These are phyloP conservation scores for Plasmodium gaboni DNA, from an alignment of 169 alveolate species.

Conservation along the genomic window DNA sequence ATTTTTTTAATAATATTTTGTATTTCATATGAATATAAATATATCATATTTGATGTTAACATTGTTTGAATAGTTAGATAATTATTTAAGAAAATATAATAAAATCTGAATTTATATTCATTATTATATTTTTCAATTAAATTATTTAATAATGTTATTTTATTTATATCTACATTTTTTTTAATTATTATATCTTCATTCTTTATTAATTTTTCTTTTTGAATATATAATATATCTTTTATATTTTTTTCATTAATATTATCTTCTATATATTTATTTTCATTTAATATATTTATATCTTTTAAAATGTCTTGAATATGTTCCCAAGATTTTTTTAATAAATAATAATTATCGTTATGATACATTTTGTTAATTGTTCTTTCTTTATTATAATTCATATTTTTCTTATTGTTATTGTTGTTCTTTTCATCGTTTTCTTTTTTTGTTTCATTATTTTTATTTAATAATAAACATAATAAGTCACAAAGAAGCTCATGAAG, in stretches of 20 bases:
- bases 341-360: neutral
- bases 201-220: neutral
- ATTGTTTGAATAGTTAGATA: slow-evolving; percentile 50
- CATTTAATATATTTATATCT: slow-evolving; percentile 13
- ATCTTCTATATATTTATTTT: neutral
- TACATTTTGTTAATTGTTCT: slow-evolving; percentile 21
- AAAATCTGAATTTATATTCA: slow-evolving; percentile 48
- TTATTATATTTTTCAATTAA: slow-evolving; percentile 39
- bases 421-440: neutral
- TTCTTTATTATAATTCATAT: no score
- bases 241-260: slow-evolving; percentile 18
- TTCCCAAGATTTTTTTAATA: slow-evolving; percentile 1
- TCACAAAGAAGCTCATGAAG: slow-evolving; percentile 49
- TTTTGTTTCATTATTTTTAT: neutral
- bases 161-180: slow-evolving; percentile 17
- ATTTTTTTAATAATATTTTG: slow-evolving; percentile 23
- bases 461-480: slow-evolving; percentile 30
- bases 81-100: slow-evolving; percentile 54
- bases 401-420: neutral
- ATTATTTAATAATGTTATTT: slow-evolving; percentile 10
- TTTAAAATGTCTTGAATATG: slow-evolving; percentile 7
- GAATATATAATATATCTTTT: slow-evolving; percentile 6
- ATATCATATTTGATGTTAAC: slow-evolving; percentile 35
- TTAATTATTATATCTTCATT: slow-evolving; percentile 52
- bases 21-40: slow-evolving; percentile 36